Evolutionary conservation across 345 rosid species (phyloP).

Genomic region (Turnera subulata): DNA sequence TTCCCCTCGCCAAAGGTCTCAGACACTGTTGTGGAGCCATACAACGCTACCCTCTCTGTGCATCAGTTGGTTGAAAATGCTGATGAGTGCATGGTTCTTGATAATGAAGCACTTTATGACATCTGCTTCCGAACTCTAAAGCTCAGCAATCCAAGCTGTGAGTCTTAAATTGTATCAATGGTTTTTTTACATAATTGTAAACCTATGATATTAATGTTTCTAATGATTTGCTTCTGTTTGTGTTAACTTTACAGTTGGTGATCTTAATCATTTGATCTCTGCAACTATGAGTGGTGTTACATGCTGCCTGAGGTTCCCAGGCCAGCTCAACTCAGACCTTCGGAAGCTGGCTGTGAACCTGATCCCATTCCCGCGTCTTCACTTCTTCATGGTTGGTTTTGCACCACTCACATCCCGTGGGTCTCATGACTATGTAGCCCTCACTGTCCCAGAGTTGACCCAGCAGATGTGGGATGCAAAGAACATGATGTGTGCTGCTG

Average conservation of each 20-base stretch:
- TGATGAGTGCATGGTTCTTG: slow-evolving; percentile 96
- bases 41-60: slow-evolving; percentile 95
- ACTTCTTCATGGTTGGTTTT: slow-evolving; percentile 98
- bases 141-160: slow-evolving; percentile 97
- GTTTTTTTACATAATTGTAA: background rate
- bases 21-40: slow-evolving; percentile 98
- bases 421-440: slow-evolving; percentile 49
- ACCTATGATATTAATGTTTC: background rate
- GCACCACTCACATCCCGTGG: slow-evolving; percentile 61
- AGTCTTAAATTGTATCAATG: slow-evolving; percentile 21
- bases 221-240: background rate
- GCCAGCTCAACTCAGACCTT: slow-evolving; percentile 92
- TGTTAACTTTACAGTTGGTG: slow-evolving; percentile 63
- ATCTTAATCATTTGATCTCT: slow-evolving; percentile 89
- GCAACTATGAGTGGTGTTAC: slow-evolving; percentile 98
- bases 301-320: slow-evolving; percentile 95
- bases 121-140: slow-evolving; percentile 96
- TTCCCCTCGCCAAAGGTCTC: slow-evolving; percentile 98
- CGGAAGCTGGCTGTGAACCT: slow-evolving; percentile 91
- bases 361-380: slow-evolving; percentile 96
- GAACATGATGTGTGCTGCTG: slow-evolving; percentile 99
- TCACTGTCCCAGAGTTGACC: slow-evolving; percentile 50
- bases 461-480: slow-evolving; percentile 95
- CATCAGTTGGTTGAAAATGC: slow-evolving; percentile 96
- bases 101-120: slow-evolving; percentile 95